Evolutionary conservation across 495 filamentous ascomycete species (phyloP).

Genomic region (Aspergillus heteromorphus): DNA sequence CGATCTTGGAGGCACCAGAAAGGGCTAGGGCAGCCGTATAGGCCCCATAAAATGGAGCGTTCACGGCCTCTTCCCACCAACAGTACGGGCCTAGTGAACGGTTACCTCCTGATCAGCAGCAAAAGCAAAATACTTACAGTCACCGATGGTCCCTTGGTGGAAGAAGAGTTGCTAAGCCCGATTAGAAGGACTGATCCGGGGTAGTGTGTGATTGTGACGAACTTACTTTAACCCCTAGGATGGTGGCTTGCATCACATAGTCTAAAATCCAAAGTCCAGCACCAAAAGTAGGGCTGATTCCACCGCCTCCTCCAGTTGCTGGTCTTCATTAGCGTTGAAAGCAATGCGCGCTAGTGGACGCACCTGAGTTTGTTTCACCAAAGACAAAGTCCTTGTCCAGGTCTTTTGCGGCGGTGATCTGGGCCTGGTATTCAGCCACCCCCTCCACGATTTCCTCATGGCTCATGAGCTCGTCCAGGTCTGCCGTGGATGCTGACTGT

Average conservation of each 20-base stretch:
- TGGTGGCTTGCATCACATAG: conserved; percentile 46
- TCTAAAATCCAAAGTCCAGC: conserved; percentile 58
- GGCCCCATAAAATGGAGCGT: conserved; percentile 54
- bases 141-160: conserved; percentile 58
- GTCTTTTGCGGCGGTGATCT: conserved; percentile 41
- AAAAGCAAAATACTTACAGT: conserved; percentile 28
- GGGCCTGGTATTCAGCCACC: conserved; percentile 42
- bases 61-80: conserved; percentile 53
- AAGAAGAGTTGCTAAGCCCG: conserved; percentile 38
- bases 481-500: conserved; percentile 38
- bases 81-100: conserved; percentile 46
- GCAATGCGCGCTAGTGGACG: neutral
- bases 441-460: conserved; percentile 45
- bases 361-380: conserved; percentile 57
- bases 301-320: conserved; percentile 33
- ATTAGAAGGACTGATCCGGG: neutral
- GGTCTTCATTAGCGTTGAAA: neutral
- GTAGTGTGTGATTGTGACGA: too few species aligned
- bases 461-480: conserved; percentile 42
- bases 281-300: conserved; percentile 53
- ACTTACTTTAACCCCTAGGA: conserved; percentile 37
- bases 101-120: neutral
- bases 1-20: conserved; percentile 45
- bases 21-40: conserved; percentile 49
- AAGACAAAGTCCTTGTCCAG: conserved; percentile 50